Base-by-base conservation (phyloP, 2,329 filamentous ascomycete species). In the Phialophora chinensis region DNA sequence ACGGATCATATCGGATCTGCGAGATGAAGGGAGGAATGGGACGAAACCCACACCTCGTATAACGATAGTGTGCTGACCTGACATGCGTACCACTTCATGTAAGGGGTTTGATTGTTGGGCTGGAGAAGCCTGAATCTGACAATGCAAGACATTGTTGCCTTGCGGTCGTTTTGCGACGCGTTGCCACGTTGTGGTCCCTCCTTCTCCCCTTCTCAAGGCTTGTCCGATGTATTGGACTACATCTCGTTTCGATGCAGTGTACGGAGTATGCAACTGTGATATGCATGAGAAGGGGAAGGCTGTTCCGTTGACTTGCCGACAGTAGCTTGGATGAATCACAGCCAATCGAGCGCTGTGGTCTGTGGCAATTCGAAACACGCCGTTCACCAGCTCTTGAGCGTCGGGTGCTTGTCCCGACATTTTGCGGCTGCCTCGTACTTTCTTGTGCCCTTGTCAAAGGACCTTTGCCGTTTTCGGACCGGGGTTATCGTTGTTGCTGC, bases 211-310 rank as follows among this genome's bases (percentile, higher is more conserved):
- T 29, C 49, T 52, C 20, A 23, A 61, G 49, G 59, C 50, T 58
- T 60, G 42, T 61, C 60, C n/a, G 17, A 55, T 14, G 60, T 58
- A 60, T 56, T 65, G 56, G 57, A 50, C 35, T 14, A 14, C 17
- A 25, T 62, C 47, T 27, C 29, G 20, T 50, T 29, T 47, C 12
- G 27, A 53, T 50, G 29, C 57, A n/a, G 49, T 42, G 31, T 44
- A 62, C 57, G 17, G 33, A 25, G 38, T 44, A 62, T 70, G 65
- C 66, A 68, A 53, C 63, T 68, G 66, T 70, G 68, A 70, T 68
- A 56, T 70, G 66, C 68, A 70, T 66, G 56, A 67, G 25, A 35
- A 63, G 53, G 56, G 62, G 62, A 49, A 52, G 47, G 44, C 38
- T 33, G 42, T 64, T 62, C 66, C 53, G 66, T 49, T 20, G 38